Evolutionary conservation across 306 rosid genomes (phyloP).

Genomic region (Cucurbita maxima): DNA sequence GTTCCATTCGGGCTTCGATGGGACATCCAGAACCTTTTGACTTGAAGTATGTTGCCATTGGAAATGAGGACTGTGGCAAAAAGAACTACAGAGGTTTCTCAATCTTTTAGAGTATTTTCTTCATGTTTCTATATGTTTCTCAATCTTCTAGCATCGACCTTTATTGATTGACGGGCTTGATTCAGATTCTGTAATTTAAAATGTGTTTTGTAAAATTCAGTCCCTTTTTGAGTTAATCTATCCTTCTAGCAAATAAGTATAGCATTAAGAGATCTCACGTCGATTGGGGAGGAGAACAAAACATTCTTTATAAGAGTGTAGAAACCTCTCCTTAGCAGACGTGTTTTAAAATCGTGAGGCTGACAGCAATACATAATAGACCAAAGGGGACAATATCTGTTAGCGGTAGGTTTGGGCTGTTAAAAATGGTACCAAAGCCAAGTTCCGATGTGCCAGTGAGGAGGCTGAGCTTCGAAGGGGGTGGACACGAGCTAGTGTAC

Average conservation of each 20-base stretch:
- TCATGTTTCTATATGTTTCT: not conserved
- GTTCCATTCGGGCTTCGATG: conserved; percentile 57
- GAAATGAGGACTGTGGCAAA: conserved; percentile 66
- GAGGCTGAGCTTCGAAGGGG: too few species aligned
- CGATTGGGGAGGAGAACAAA: too few species aligned
- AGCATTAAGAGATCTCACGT: too few species aligned
- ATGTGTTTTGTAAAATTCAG: not conserved
- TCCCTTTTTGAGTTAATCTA: not conserved
- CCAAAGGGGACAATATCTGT: too few species aligned
- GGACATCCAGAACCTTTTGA: conserved; percentile 75
- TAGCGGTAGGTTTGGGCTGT: too few species aligned
- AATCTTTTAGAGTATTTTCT: not conserved
- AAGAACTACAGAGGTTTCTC: conserved; percentile 44
- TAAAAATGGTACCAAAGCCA: too few species aligned
- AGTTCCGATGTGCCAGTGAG: too few species aligned
- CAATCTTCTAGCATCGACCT: not conserved
- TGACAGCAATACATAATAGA: too few species aligned
- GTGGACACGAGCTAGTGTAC: too few species aligned
- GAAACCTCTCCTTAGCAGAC: too few species aligned
- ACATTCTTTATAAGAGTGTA: too few species aligned
- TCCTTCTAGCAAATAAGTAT: not conserved
- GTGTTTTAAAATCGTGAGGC: too few species aligned
- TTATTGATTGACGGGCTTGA: not conserved
- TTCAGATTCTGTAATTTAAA: not conserved
- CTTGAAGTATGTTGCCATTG: conserved; percentile 50